Conservation (phyloP, 805 yeast genomes). For the Nakazawaea ernobii region DNA sequence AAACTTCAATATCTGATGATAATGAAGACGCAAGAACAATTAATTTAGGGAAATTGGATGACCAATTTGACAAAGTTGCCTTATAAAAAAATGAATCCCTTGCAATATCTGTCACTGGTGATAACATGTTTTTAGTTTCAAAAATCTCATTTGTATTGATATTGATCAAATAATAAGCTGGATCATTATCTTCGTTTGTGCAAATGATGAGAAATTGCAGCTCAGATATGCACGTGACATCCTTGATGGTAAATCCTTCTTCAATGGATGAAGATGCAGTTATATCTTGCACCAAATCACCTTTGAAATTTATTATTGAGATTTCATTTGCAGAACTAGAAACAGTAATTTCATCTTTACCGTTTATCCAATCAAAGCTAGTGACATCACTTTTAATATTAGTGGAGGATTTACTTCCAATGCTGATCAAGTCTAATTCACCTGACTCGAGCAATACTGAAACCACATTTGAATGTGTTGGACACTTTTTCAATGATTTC, state of each 20-base stretch:
- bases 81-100: conserved; percentile 44
- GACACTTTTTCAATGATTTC: conserved; percentile 19
- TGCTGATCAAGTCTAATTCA: too few relatives aligned
- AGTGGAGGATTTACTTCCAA: too few relatives aligned
- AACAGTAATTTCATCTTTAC: too few relatives aligned
- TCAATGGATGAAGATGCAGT: conserved; percentile 16
- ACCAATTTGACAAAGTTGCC: conserved; percentile 35
- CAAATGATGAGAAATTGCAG: conserved; percentile 21
- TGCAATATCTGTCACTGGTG: conserved; percentile 45
- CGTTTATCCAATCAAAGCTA: too few relatives aligned
- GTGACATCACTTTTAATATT: too few relatives aligned
- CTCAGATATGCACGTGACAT: conserved; percentile 15
- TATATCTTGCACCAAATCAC: conserved; percentile 11
- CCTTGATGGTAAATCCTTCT: conserved; percentile 13
- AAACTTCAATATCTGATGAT: conserved; percentile 55
- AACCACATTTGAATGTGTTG: conserved; percentile 11
- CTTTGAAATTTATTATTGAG: conserved; percentile 15
- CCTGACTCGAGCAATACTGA: too few relatives aligned
- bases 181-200: conserved; percentile 26
- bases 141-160: conserved; percentile 16
- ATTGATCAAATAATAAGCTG: conserved; percentile 21
- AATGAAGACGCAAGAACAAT: conserved; percentile 53
- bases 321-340: neutral
- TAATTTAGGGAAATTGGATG: conserved; percentile 24
- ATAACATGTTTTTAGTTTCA: conserved; percentile 39